A percentile compares a stretch with the other conserved stretches of the same genome.
Conservation (phyloP, 2,329 filamentous ascomycete genomes). For the Penicillium psychrosexuale region DNA sequence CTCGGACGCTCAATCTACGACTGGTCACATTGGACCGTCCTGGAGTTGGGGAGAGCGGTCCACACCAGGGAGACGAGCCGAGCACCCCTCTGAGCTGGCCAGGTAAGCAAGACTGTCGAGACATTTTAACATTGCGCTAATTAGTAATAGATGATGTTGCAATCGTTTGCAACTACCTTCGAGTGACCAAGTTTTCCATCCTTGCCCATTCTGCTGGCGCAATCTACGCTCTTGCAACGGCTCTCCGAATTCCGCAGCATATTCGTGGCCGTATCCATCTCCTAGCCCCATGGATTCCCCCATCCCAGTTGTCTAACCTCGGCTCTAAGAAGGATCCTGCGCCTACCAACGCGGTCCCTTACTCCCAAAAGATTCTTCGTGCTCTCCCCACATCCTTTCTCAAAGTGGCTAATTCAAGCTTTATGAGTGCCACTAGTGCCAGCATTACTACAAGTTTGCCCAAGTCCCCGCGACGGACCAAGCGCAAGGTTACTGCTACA, state of each 20-base stretch:
- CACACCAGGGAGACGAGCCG: slow-evolving; percentile 70
- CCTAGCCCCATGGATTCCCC: slow-evolving; percentile 86
- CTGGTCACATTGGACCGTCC: slow-evolving; percentile 92
- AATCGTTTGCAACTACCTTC: slow-evolving; percentile 85
- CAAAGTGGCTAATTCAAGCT: slow-evolving; percentile 91
- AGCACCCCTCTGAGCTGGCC: slow-evolving; percentile 87
- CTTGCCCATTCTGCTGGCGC: slow-evolving; percentile 94
- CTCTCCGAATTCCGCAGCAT: slow-evolving; percentile 91
- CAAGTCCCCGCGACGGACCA: slow-evolving; percentile 59
- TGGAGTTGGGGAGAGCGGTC: slow-evolving; percentile 86
- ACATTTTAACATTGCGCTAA: neutral
- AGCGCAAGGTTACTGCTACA: slow-evolving; percentile 53
- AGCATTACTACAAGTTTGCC: slow-evolving; percentile 77
- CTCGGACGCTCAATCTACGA: slow-evolving; percentile 78
- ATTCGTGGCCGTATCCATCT: slow-evolving; percentile 93
- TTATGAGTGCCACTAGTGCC: slow-evolving; percentile 87
- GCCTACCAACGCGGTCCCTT: slow-evolving; percentile 81
- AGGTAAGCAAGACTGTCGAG: slow-evolving; percentile 14
- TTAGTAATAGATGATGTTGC: slow-evolving; percentile 67
- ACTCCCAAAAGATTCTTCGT: slow-evolving; percentile 84
- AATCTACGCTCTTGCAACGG: slow-evolving; percentile 95
- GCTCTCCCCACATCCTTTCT: slow-evolving; percentile 86
- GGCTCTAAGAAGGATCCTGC: slow-evolving; percentile 70
- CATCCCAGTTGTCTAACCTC: slow-evolving; percentile 83
- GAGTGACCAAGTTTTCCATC: slow-evolving; percentile 93